Evolutionary conservation across 2,329 filamentous ascomycete species (phyloP), one percentile per base, ranked within the genome.

Genomic region (Camptophora hylomeconis): DNA sequence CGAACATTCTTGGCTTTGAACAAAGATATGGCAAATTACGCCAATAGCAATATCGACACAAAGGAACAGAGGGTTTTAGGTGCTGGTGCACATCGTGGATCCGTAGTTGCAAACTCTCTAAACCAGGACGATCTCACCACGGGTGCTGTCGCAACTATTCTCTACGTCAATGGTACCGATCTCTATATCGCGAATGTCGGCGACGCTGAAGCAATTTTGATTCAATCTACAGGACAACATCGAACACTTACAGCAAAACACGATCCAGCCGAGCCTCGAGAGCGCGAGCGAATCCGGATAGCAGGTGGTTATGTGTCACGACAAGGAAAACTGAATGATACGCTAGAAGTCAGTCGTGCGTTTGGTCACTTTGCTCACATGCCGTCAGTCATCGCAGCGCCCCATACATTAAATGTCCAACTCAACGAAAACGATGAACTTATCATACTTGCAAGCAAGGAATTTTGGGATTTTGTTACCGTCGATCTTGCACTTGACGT

Each of bases 241-340:
- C 76, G 75, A 46, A 75, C 87, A 40, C 65, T 98, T 41, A 95
- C 89, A 3, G 69, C 73, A 34, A 94, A 92, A 53, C 89, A 98
- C 51, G 86, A 95, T 47, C 89, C 89, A 5, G 86, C 87, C 1
- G 84, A 93, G 49, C 68, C 79, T 1, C 64, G 61, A 13, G 89
- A 98, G 55, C 70, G 89, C 26, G 74, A 83, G 32, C 78, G 89
- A 11, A 94, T 98, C 44, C 77, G 89, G 20, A 83, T 93, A 49
- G 87, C 87, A 9, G 89, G 89, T 24, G 89, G 89, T 3, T 98
- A 83, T 65, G 89, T 98, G 7, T 94, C 87, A 11, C 75, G 89
- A 26, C 87, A 92, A 51, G 89, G 89, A 19, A 86, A 83, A 49
- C 65, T 98, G 26, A 95, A 98, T 47, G 89, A 98, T 49, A 59